These are phyloP conservation scores for Huntiella abstrusa DNA, from an alignment of 2,329 filamentous ascomycete species.

Conservation along the genomic window DNA sequence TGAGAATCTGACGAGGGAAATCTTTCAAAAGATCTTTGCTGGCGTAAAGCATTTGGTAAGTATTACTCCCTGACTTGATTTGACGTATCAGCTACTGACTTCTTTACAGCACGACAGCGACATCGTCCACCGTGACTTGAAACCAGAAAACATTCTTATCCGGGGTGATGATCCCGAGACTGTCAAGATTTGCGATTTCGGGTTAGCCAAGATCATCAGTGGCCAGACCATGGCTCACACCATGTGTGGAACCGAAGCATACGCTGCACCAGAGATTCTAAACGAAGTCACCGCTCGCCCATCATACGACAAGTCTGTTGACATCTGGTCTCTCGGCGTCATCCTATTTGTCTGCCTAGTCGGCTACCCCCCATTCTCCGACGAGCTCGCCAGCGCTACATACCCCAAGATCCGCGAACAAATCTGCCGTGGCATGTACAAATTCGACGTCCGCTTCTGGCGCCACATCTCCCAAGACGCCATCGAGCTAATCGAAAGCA, in stretches of 20 bases:
- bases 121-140: constrained; percentile 95
- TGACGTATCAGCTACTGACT: constrained; percentile 2
- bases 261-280: constrained; percentile 90
- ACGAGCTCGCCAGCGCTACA: constrained; percentile 55
- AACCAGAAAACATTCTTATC: constrained; percentile 87
- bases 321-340: constrained; percentile 94
- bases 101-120: constrained; percentile 68
- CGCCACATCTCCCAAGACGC: constrained; percentile 73
- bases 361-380: constrained; percentile 91
- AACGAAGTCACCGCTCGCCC: constrained; percentile 47
- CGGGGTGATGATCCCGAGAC: constrained; percentile 64
- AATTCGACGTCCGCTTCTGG: constrained; percentile 96
- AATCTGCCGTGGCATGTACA: constrained; percentile 73
- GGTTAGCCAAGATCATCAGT: constrained; percentile 92
- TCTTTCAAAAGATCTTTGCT: constrained; percentile 83
- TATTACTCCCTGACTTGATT: constrained; percentile 8
- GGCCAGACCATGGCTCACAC: constrained; percentile 97
- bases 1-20: constrained; percentile 65
- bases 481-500: constrained; percentile 73
- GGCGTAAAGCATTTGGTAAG: constrained; percentile 86
- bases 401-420: constrained; percentile 77
- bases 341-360: constrained; percentile 95
- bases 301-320: constrained; percentile 85
- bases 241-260: constrained; percentile 87
- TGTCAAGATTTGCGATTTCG: constrained; percentile 90